Evolutionary conservation across 2,329 filamentous ascomycete genomes (phyloP), one percentile per base, ranked within the genome.

Genomic region (Coniochaeta ligniaria): DNA sequence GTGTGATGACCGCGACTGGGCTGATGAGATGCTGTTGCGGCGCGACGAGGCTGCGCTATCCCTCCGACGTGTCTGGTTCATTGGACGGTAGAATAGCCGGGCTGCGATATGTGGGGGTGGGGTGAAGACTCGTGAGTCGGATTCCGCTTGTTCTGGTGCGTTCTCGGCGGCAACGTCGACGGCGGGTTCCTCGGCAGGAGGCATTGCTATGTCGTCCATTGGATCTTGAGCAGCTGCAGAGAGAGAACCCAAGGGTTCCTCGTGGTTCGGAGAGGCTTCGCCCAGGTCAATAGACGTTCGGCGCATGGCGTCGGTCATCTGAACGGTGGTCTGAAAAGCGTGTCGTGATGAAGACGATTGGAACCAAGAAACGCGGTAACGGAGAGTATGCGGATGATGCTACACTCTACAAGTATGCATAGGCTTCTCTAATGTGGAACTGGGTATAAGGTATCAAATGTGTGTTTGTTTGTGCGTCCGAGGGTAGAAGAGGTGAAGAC

Each of bases 51-150:
- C 85, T 16, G 90, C 89, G 26, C 90, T 92, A 61, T 88, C 87
- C 72, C 88, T 90, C 67, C 88, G 86, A 66, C 88, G 86, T 64
- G 80, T 83, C 65, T 85, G 85, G 5, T 80, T 83, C 38, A 61
- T 67, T 82, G 83, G 63, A 22, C 86, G 83, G 74, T 90, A 90
- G 77, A 94, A 91, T 17, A 69, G 66, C 64, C 90, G 88, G 59
- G 89, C 89, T 67, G 89, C 89, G 69, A 93, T 88, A 69, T 87
- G 88, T 33, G 90, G 86, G 59, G 90, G 90, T 54, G 89, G 90
- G 59, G 86, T 84, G 69, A 84, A 82, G 64, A 78, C 71, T 61
- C 70, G 71, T 12, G 56, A 41, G 57, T 72, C 68, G 60, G 55
- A n/a, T n/a, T 55, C 22, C 6, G 45, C 35, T 31, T 28, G 31